Evolutionary conservation across 2,329 filamentous ascomycete species (phyloP).

Genomic region (Trichoderma lentiforme): DNA sequence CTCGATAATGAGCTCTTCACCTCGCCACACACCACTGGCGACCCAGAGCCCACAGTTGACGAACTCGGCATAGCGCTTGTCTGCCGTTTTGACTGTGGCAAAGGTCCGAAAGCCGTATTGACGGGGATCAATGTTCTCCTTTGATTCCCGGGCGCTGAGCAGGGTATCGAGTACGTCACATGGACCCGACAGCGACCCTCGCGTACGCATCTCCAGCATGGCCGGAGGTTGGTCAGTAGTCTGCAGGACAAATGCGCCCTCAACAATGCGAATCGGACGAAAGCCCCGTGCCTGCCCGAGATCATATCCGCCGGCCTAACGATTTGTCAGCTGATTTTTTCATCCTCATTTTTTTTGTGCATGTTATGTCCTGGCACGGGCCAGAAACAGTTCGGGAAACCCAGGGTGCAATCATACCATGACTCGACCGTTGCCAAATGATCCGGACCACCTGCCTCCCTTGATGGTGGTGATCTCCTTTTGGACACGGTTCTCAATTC

Average conservation of each 20-base stretch:
- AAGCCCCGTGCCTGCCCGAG: conserved; percentile 41
- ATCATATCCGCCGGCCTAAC: conserved; percentile 42
- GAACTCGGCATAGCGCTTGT: conserved; percentile 47
- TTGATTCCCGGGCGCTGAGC: conserved; percentile 36
- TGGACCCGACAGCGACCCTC: conserved; percentile 47
- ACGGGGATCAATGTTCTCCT: conserved; percentile 38
- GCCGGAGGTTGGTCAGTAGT: conserved; percentile 47
- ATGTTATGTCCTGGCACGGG: not conserved
- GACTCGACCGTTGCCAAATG: conserved; percentile 47
- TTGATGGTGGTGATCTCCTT: conserved; percentile 50
- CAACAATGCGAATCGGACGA: conserved; percentile 42
- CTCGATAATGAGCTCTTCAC: conserved; percentile 46
- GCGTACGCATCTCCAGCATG: conserved; percentile 45
- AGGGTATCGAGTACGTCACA: conserved; percentile 42
- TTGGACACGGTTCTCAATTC: conserved; percentile 42
- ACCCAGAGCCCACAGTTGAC: conserved; percentile 51
- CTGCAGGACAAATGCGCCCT: conserved; percentile 49
- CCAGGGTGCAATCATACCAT: conserved; percentile 32
- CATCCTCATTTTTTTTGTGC: not conserved
- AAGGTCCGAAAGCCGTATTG: conserved; percentile 49
- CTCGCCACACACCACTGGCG: conserved; percentile 46
- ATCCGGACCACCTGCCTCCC: conserved; percentile 46
- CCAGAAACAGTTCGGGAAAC: not conserved
- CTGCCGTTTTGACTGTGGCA: conserved; percentile 48
- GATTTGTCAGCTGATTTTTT: conserved; percentile 21